Base-by-base conservation (phyloP, 441 rosid species). In the Bocquillonia castaneifolia region DNA sequence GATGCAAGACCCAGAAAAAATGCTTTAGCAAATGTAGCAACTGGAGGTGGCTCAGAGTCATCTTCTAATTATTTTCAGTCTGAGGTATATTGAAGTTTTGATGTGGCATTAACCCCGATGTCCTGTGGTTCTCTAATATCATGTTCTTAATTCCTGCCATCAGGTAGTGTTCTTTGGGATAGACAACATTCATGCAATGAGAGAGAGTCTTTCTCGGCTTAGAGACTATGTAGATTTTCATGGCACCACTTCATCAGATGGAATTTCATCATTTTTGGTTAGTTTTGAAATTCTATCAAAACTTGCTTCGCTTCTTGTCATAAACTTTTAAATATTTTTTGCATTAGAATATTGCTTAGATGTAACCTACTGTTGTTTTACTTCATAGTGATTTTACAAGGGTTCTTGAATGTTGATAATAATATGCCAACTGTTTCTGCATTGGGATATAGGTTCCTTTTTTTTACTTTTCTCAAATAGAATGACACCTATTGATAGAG, bases 31-130 rank as follows among this genome's bases (percentile, higher is more conserved):
- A 95, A 95, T 90, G 99, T 97, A 39, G 99, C 99, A 65, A 92
- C 78, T 95, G 99, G 99, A 74, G 99, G 99, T 78, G 99, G 99
- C 77, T 92, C 97, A 0, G 98, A 95, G 78, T 95, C 99, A 32
- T 89, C 99, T 76, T 83, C 98, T 66, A 80, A 95, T 74, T 95
- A 95, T 84, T 79, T 85, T 72, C 96, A 88, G 65, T 95, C 98
- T 72, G 99, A 95, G 92, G 99, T 92, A 56, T 69, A 80, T 75
- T 29, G 68, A 72, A 73, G 64, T 72, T 73, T 72, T 75, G 78
- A 67, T 59, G 53, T 71, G 71, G 60, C 59, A 65, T 71, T 22
- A 84, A 47, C 50, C 65, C 68, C 78, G 44, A 48, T 63, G 39
- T 23, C 51, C 29, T 29, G 48, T n/a, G 20, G 9, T 67, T 58